These are phyloP conservation scores for Neurospora sp. DNA, from an alignment of 495 filamentous ascomycete species.

Conservation along the genomic window DNA sequence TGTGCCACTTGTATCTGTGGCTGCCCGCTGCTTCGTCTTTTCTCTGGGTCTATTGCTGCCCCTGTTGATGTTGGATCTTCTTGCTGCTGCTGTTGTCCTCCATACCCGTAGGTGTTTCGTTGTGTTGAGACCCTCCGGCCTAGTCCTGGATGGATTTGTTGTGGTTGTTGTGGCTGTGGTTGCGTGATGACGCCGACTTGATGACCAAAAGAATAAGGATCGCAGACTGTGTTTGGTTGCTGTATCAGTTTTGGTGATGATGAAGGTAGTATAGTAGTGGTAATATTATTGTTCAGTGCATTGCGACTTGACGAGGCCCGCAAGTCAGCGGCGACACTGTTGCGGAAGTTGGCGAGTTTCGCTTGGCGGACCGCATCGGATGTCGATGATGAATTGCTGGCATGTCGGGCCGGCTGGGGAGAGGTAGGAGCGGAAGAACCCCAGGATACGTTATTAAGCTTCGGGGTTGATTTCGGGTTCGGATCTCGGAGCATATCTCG, in stretches of 20 bases:
- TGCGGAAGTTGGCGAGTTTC: constrained; percentile 66
- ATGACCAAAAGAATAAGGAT: background rate
- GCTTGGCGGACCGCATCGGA: constrained; percentile 42
- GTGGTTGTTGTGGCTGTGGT: background rate
- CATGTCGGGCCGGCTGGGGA: constrained; percentile 44
- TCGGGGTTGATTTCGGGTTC: constrained; percentile 10
- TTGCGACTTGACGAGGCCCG: constrained; percentile 13
- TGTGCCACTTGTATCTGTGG: background rate
- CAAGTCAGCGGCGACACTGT: constrained; percentile 57
- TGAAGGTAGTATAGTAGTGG: background rate
- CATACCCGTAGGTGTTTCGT: background rate
- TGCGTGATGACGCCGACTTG: background rate
- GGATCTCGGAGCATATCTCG: constrained; percentile 3
- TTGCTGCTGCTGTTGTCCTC: background rate
- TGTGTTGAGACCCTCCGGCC: background rate
- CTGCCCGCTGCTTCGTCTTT: background rate
- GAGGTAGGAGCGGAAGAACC: constrained; percentile 38
- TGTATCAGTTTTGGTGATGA: background rate
- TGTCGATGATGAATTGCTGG: constrained; percentile 17
- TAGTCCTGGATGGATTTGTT: background rate
- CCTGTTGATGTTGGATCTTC: background rate
- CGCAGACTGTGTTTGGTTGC: background rate
- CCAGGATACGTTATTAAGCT: constrained; percentile 15
- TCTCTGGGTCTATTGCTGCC: background rate
- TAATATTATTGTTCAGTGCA: background rate